Percentiles rank a stretch among this genome's conserved stretches.
These are phyloP conservation scores for Sporothrix pallida DNA, from an alignment of 2,329 filamentous ascomycete species.

Conservation along the genomic window DNA sequence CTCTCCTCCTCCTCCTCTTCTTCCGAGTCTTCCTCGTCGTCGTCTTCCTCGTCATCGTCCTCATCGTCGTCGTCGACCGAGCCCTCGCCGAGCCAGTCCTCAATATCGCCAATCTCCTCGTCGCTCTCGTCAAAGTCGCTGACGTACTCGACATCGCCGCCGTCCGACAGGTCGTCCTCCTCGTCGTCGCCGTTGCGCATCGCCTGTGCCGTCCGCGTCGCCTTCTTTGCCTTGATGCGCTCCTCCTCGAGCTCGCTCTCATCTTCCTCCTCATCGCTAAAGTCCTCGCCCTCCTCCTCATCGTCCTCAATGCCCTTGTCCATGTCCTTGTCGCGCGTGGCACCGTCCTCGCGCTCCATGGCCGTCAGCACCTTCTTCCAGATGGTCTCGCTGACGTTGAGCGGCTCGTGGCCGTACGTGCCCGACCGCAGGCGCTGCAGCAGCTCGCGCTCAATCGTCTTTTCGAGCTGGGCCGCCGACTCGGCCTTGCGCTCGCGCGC, in stretches of 20 bases:
- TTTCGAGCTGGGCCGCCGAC: slow-evolving; percentile 89
- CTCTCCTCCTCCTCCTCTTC: slow-evolving; percentile 65
- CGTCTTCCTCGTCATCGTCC: slow-evolving; percentile 63
- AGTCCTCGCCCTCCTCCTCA: slow-evolving; percentile 68
- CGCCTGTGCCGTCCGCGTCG: slow-evolving; percentile 29
- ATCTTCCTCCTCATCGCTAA: slow-evolving; percentile 64
- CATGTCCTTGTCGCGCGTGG: slow-evolving; percentile 80
- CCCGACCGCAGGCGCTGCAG: slow-evolving; percentile 89
- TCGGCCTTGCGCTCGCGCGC: slow-evolving; percentile 73
- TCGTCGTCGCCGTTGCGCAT: slow-evolving; percentile 57
- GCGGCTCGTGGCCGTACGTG: slow-evolving; percentile 89
- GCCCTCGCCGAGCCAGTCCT: slow-evolving; percentile 88
- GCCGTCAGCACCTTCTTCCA: slow-evolving; percentile 97
- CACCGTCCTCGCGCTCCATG: slow-evolving; percentile 86
- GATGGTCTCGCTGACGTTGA: slow-evolving; percentile 93
- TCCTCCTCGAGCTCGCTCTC: slow-evolving; percentile 76
- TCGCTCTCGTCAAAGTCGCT: slow-evolving; percentile 87
- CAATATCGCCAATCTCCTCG: slow-evolving; percentile 77
- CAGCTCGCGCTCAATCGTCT: slow-evolving; percentile 92
- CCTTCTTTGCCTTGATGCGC: slow-evolving; percentile 43
- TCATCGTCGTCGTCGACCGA: slow-evolving; percentile 67
- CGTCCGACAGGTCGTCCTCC: slow-evolving; percentile 73
- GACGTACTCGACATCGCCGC: slow-evolving; percentile 86
- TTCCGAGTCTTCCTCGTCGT: slow-evolving; percentile 62
- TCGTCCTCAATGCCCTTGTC: slow-evolving; percentile 85